These are phyloP conservation scores for Camelina neglecta DNA, from an alignment of 345 rosid species.

Conservation along the genomic window DNA sequence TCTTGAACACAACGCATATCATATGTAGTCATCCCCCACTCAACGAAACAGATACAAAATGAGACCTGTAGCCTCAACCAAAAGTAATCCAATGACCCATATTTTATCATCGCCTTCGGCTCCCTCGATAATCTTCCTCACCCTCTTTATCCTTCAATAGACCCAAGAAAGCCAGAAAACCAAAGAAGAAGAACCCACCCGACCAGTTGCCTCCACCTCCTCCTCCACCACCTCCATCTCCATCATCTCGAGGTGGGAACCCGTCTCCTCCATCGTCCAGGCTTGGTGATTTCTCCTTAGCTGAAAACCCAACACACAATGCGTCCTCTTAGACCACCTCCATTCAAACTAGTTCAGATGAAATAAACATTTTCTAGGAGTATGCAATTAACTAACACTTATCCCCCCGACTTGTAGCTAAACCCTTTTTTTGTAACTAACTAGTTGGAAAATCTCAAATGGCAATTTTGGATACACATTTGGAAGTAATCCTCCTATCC, in stretches of 20 bases:
- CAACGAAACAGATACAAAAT: constrained; percentile 35
- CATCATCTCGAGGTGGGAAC: constrained; percentile 78
- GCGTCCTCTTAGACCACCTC: background rate
- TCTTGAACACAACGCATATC: constrained; percentile 19
- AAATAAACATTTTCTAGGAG: background rate
- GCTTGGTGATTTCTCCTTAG: constrained; percentile 72
- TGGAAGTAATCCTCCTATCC: background rate
- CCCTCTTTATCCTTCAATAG: constrained; percentile 81
- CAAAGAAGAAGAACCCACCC: constrained; percentile 89
- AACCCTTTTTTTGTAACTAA: background rate
- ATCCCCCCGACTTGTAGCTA: constrained; percentile 14
- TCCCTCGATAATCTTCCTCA: constrained; percentile 58
- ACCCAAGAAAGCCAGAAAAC: constrained; percentile 83
- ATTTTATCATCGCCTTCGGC: constrained; percentile 65
- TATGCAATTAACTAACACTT: constrained; percentile 8
- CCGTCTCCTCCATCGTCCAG: constrained; percentile 83
- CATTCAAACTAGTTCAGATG: background rate
- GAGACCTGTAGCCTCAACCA: constrained; percentile 29
- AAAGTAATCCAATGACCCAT: constrained; percentile 6
- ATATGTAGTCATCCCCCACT: background rate
- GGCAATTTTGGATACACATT: background rate
- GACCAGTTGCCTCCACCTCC: constrained; percentile 93
- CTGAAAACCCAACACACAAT: constrained; percentile 48
- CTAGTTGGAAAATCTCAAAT: background rate
- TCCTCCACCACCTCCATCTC: constrained; percentile 90